Evolutionary conservation across 305 asterid genomes (phyloP).

Genomic region (Lippia alba): DNA sequence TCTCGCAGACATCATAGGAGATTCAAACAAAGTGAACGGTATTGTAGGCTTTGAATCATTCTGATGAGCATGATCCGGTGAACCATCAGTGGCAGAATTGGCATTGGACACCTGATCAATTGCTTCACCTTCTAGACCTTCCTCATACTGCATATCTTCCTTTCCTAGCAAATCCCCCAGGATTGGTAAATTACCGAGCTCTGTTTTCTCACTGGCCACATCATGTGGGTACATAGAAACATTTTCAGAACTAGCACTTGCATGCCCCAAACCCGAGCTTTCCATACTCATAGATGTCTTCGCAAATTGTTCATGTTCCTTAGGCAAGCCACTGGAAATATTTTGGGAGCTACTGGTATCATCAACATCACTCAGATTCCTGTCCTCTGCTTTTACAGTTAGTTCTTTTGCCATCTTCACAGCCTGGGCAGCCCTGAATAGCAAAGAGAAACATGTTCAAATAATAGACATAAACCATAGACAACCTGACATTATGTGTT

Average conservation of each 20-base stretch:
- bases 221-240: constrained; percentile 36
- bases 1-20: constrained; percentile 62
- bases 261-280: constrained; percentile 65
- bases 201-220: constrained; percentile 38
- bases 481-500: constrained; percentile 2
- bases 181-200: constrained; percentile 30
- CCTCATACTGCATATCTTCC: constrained; percentile 46
- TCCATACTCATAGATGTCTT: constrained; percentile 61
- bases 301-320: constrained; percentile 54
- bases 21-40: constrained; percentile 45
- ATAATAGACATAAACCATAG: constrained; percentile 21
- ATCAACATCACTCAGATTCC: constrained; percentile 56
- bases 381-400: constrained; percentile 58
- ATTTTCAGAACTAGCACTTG: constrained; percentile 70
- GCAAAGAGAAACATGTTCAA: constrained; percentile 20
- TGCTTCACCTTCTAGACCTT: constrained; percentile 39
- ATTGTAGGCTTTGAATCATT: constrained; percentile 52
- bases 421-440: constrained; percentile 67
- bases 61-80: constrained; percentile 43
- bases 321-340: constrained; percentile 71
- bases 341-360: constrained; percentile 67
- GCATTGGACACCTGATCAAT: constrained; percentile 45
- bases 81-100: constrained; percentile 33
- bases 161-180: constrained; percentile 41
- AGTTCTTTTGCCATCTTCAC: constrained; percentile 72